Conservation (phyloP, 129 eudicot genomes). For the Chrysanthemum seticuspe region DNA sequence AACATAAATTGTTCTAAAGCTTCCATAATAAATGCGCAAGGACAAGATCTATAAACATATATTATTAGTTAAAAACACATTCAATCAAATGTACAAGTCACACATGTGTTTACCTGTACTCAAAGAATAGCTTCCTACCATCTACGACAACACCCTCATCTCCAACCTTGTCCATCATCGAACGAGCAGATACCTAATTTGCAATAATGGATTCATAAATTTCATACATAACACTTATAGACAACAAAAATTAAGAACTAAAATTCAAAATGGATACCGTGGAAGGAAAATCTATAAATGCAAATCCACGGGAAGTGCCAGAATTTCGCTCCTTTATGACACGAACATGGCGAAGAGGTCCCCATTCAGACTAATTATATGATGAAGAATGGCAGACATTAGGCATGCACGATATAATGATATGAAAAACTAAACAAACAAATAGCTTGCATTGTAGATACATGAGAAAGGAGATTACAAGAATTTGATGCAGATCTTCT, state of each 20-base stretch:
- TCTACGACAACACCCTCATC: constrained; percentile 87
- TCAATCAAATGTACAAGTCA: neutral
- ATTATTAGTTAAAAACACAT: neutral
- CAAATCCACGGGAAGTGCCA: constrained; percentile 96
- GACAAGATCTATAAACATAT: neutral
- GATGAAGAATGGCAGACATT: neutral
- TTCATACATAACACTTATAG: neutral
- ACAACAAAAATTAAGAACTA: neutral
- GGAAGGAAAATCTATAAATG: constrained; percentile 90
- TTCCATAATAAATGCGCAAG: neutral
- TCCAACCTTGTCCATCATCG: constrained; percentile 90
- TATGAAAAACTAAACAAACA: constrained; percentile 10
- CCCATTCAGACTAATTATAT: constrained; percentile 91
- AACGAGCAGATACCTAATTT: constrained; percentile 82
- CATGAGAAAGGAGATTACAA: constrained; percentile 49
- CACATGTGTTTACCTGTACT: constrained; percentile 63
- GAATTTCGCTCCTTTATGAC: constrained; percentile 91
- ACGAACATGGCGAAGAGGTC: constrained; percentile 99
- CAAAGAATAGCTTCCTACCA: constrained; percentile 88
- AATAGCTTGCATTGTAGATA: neutral
- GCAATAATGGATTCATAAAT: constrained; percentile 11
- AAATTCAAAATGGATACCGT: constrained; percentile 44
- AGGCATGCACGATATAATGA: neutral
- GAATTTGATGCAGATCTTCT: constrained; percentile 91
- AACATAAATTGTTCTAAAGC: constrained; percentile 3